These are phyloP conservation scores for Tuctoria greenei DNA, from an alignment of 176 grass and related monocot genomes.

Conservation along the genomic window DNA sequence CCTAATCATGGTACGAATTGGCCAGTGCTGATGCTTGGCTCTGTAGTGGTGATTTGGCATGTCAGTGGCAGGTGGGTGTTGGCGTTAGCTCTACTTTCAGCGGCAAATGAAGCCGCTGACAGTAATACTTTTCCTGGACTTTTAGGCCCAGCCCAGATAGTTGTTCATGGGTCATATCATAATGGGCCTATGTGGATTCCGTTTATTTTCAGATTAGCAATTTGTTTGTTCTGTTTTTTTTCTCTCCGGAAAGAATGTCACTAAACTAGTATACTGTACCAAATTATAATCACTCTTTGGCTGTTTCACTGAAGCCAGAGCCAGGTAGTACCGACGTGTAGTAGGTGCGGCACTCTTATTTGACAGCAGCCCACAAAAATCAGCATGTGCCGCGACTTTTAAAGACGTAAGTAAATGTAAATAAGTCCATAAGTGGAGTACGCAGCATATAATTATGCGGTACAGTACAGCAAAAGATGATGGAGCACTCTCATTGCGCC, in stretches of 20 bases:
- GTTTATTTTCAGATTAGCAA: too few relatives aligned
- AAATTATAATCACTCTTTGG: background rate
- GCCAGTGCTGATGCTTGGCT: background rate
- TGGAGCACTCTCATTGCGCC: background rate
- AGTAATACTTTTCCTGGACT: background rate
- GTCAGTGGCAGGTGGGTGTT: background rate
- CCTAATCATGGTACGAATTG: slow-evolving; percentile 17
- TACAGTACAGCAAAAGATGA: background rate
- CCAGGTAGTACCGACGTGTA: too few relatives aligned
- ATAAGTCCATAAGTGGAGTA: background rate
- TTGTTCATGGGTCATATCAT: background rate
- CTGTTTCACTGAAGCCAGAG: background rate
- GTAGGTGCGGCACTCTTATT: too few relatives aligned
- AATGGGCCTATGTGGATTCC: background rate
- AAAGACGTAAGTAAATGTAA: background rate
- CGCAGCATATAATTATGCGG: background rate
- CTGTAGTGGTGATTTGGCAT: background rate
- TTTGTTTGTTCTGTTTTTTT: too few relatives aligned
- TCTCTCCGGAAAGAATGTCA: too few relatives aligned
- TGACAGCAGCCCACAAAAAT: background rate
- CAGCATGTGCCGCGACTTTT: too few relatives aligned
- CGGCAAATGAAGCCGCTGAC: background rate
- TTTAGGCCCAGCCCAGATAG: background rate
- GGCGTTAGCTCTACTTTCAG: background rate
- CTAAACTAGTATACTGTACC: too few relatives aligned